Base-by-base conservation (phyloP, 2,329 filamentous ascomycete genomes). In the Fusarium nygamai region DNA sequence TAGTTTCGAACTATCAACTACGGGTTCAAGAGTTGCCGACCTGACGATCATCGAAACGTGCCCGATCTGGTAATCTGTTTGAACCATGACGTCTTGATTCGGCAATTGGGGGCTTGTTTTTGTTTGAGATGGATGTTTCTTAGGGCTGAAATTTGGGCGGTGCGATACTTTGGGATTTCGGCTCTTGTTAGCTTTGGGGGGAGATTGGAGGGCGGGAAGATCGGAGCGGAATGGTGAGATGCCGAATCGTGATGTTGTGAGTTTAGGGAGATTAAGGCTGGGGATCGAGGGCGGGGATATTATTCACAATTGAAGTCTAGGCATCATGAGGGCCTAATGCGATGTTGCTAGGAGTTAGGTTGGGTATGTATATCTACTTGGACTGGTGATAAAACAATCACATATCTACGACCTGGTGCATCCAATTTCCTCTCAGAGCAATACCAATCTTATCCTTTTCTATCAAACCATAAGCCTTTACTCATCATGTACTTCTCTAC, bases 11-110 rank as follows among this genome's bases (percentile, higher is more conserved):
- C 69, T 69, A 70, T 69, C 24, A 8, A 13, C 5, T 11, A 50
- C 71, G 71, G 72, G 8, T 65, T 17, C n/a, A 8, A 31, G n/a
- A 60, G 47, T 31, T 72, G 13, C 72, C 72, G 71, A 56, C 72
- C 72, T 74, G 72, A 33, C 47, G 67, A 74, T 72, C 71, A 34
- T 34, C 48, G n/a, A 51, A 24, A 11, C 48, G 8, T 47, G 29
- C 62, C 48, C 29, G 54, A 51, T 31, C 16, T 11, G 36, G 64
- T 33, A 36, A 24, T 41, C 19, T 10, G 6, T 33, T 16, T 34
- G 29, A 34, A 39, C 38, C 14, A 61, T 61, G 50, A 61, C 64
- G 65, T 47, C 17, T 39, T 8, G 17, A 27, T 31, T 48, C 68
- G 61, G 60, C 44, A 62, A 24, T 20, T 43, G 6, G 29, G 6